Evolutionary conservation across 495 filamentous ascomycete species (phyloP).

Genomic region (Cercophora sp.): DNA sequence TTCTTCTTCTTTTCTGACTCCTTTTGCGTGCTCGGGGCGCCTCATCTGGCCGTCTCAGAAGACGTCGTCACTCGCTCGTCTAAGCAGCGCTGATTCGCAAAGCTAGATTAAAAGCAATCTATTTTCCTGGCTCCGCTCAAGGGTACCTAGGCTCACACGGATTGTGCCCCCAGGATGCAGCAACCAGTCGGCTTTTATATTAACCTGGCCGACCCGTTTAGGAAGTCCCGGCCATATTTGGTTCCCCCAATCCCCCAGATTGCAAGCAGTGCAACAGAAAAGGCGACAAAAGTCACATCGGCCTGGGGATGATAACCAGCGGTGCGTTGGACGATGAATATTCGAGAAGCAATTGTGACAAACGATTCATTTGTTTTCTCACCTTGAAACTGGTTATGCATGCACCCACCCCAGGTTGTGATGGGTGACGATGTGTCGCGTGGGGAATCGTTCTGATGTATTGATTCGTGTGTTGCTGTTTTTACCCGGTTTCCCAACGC

Average conservation of each 20-base stretch:
- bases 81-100: conserved; percentile 5
- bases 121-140: too few species aligned
- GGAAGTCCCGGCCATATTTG: conserved; percentile 4
- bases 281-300: not conserved
- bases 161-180: conserved; percentile 8
- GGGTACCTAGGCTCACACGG: not conserved
- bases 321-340: too few species aligned
- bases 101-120: conserved; percentile 4
- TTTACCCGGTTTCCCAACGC: conserved; percentile 10
- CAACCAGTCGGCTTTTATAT: conserved; percentile 7
- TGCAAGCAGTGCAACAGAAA: not conserved
- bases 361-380: not conserved
- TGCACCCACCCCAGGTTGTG: not conserved
- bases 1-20: too few species aligned
- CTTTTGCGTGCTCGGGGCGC: too few species aligned
- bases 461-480: not conserved
- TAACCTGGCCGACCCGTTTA: not conserved
- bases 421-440: not conserved
- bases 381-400: not conserved
- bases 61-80: conserved; percentile 1
- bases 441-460: too few species aligned
- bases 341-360: not conserved
- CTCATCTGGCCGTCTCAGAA: too few species aligned
- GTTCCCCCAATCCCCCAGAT: not conserved
- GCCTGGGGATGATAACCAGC: not conserved